Evolutionary conservation across 129 eudicot genomes (phyloP).

Genomic region (Tagetes patula): DNA sequence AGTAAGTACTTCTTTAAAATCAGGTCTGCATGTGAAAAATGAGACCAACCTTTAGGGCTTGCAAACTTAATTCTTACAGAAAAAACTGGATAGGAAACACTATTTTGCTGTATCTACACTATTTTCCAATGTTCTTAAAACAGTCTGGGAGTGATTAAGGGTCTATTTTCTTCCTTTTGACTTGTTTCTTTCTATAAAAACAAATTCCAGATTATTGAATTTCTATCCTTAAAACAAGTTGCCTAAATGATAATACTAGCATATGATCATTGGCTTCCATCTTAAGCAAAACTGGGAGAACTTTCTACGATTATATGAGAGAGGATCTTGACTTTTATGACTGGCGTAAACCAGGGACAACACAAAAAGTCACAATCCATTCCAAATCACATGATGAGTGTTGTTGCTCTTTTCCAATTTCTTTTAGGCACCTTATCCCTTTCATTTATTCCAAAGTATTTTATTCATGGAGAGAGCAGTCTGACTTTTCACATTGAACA

Average conservation of each 20-base stretch:
- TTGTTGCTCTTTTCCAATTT: conserved; percentile 6
- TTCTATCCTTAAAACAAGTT: not conserved
- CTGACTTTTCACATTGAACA: not conserved
- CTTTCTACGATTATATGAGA: not conserved
- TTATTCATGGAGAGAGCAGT: not conserved
- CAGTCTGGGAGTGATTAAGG: not conserved
- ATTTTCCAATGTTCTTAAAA: not conserved
- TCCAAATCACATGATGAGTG: not conserved
- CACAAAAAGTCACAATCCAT: not conserved
- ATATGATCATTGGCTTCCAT: not conserved
- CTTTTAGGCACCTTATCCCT: not conserved
- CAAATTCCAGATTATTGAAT: conserved; percentile 4
- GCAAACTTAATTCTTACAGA: not conserved
- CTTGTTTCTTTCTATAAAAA: not conserved
- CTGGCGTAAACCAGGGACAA: not conserved
- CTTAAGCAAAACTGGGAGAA: not conserved
- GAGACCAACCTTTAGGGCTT: not conserved
- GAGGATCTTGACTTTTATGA: not conserved
- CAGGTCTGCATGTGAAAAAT: not conserved
- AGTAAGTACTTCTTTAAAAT: not conserved
- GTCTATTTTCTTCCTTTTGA: not conserved
- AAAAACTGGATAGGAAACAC: not conserved
- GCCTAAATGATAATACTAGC: not conserved
- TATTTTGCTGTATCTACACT: not conserved
- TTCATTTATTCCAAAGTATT: not conserved